Evolutionary conservation across 2,329 filamentous ascomycete species (phyloP).

Genomic region (Chrysoporthe austroafricana): DNA sequence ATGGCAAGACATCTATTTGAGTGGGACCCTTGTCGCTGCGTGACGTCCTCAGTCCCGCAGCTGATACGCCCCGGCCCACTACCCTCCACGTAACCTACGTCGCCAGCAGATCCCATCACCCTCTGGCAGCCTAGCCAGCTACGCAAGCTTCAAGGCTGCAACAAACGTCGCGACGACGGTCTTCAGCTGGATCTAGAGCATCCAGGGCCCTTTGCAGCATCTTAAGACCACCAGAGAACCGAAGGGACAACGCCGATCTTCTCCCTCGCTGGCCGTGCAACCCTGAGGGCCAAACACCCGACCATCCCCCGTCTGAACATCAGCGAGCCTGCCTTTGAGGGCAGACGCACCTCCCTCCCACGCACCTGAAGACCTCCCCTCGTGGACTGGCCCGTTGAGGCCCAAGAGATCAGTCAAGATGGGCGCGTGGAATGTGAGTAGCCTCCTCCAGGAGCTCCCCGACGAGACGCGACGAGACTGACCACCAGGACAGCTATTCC

Average conservation of each 20-base stretch:
- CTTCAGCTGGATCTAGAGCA: background rate
- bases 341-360: background rate
- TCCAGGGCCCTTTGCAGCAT: background rate
- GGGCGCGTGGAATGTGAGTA: slow-evolving; percentile 33
- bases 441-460: too few relatives aligned
- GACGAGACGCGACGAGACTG: background rate
- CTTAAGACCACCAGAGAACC: background rate
- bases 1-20: background rate
- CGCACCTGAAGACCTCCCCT: background rate
- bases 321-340: slow-evolving; percentile 5
- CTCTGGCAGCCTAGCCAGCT: slow-evolving; percentile 17
- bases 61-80: slow-evolving; percentile 22
- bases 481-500: slow-evolving; percentile 58
- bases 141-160: slow-evolving; percentile 15
- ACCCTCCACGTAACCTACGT: slow-evolving; percentile 25
- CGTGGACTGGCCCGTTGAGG: background rate
- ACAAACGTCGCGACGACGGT: background rate
- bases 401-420: slow-evolving; percentile 12
- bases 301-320: background rate
- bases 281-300: background rate
- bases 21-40: slow-evolving; percentile 13
- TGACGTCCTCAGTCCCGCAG: slow-evolving; percentile 26
- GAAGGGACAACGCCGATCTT: background rate
- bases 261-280: background rate
- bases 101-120: slow-evolving; percentile 6